Evolutionary conservation across 345 rosid genomes (phyloP).

Genomic region (Mangifera indica): DNA sequence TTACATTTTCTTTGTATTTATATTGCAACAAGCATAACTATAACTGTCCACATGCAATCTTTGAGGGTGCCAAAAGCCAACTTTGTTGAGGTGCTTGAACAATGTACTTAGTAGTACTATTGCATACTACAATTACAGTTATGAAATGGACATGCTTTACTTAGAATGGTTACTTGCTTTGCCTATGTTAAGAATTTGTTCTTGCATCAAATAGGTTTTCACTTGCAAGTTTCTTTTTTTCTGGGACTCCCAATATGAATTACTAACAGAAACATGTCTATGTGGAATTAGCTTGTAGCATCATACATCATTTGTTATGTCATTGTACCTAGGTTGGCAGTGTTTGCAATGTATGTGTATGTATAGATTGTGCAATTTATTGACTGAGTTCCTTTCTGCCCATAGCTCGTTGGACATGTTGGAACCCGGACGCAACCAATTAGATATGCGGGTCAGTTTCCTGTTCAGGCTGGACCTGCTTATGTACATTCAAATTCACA

Average conservation of each 20-base stretch:
- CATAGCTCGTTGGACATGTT: constrained; percentile 54
- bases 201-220: too few species aligned
- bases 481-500: constrained; percentile 62
- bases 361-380: constrained; percentile 1
- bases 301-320: background rate
- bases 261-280: too few species aligned
- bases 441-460: constrained; percentile 59
- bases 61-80: background rate
- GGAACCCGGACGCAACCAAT: constrained; percentile 60
- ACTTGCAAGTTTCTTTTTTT: too few species aligned
- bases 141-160: too few species aligned
- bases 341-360: background rate
- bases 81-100: background rate
- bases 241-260: too few species aligned
- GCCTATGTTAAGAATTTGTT: too few species aligned
- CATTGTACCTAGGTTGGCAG: background rate
- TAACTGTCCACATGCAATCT: background rate
- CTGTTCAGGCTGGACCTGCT: constrained; percentile 58
- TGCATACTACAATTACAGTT: too few species aligned
- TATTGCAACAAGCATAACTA: background rate
- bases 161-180: too few species aligned
- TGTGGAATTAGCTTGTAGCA: background rate
- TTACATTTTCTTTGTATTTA: background rate
- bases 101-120: too few species aligned
- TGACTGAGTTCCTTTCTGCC: constrained; percentile 17